Conservation (phyloP, 2,329 filamentous ascomycete genomes). For the Aspergillus niger region DNA sequence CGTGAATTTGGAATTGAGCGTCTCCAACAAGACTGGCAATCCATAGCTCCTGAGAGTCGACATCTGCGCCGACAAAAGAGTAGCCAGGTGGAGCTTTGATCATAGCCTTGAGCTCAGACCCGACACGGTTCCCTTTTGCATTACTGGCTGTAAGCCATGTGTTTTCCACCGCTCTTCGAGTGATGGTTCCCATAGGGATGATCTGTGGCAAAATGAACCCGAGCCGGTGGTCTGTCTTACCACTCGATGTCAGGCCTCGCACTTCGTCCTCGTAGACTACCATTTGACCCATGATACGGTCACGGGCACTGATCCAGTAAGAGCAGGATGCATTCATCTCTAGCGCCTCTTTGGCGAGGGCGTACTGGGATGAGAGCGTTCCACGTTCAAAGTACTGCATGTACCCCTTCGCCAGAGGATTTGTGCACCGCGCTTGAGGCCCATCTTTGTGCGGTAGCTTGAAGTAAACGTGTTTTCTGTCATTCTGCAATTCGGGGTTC, state of each 20-base stretch:
- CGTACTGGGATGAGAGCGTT: constrained; percentile 79
- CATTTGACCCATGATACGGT: constrained; percentile 92
- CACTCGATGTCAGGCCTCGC: constrained; percentile 21
- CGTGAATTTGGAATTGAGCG: constrained; percentile 90
- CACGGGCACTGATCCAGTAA: constrained; percentile 96
- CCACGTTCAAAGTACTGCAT: constrained; percentile 88
- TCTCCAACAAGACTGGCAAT: constrained; percentile 95
- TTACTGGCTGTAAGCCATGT: constrained; percentile 98
- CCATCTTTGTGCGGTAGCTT: constrained; percentile 97
- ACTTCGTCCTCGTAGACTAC: constrained; percentile 79
- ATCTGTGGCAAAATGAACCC: constrained; percentile 94
- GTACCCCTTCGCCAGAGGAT: constrained; percentile 89
- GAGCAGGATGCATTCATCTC: constrained; percentile 99
- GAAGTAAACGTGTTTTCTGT: constrained; percentile 71
- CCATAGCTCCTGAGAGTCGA: constrained; percentile 97
- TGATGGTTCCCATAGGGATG: constrained; percentile 98
- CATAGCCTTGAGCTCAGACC: constrained; percentile 97
- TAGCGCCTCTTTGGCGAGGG: constrained; percentile 89
- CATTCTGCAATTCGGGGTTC: constrained; percentile 65
- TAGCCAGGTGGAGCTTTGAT: constrained; percentile 88
- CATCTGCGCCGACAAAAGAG: constrained; percentile 92
- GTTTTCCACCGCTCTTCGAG: constrained; percentile 89
- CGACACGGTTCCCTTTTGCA: constrained; percentile 92
- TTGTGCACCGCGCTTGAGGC: constrained; percentile 77
- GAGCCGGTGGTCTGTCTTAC: constrained; percentile 41